These are phyloP conservation scores for Ophiocordyceps camponoti-floridani DNA, from an alignment of 2,329 filamentous ascomycete genomes.

Conservation along the genomic window DNA sequence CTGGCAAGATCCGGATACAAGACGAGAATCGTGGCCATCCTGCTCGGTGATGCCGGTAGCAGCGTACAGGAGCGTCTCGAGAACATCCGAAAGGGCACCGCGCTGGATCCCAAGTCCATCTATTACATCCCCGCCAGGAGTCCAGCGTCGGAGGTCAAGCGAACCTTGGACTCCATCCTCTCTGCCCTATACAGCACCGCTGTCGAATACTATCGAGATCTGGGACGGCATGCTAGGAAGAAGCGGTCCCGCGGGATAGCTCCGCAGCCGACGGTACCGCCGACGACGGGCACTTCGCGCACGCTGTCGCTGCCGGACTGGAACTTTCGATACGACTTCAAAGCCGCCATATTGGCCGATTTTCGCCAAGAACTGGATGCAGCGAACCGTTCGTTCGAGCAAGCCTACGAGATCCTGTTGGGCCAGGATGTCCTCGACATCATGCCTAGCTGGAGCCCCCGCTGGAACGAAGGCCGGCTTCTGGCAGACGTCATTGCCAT, in stretches of 20 bases:
- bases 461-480: slow-evolving; percentile 86
- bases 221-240: slow-evolving; percentile 79
- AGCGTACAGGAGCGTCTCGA: slow-evolving; percentile 52
- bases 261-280: slow-evolving; percentile 66
- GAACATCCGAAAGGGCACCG: slow-evolving; percentile 61
- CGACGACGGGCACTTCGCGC: slow-evolving; percentile 69
- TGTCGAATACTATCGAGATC: slow-evolving; percentile 81
- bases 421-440: slow-evolving; percentile 72
- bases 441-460: slow-evolving; percentile 74
- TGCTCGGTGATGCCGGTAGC: slow-evolving; percentile 14
- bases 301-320: slow-evolving; percentile 73
- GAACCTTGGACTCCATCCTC: slow-evolving; percentile 58
- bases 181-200: slow-evolving; percentile 54
- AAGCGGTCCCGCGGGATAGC: slow-evolving; percentile 68
- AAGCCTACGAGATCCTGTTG: slow-evolving; percentile 70
- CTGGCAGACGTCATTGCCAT: slow-evolving; percentile 68
- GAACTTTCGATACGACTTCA: slow-evolving; percentile 91
- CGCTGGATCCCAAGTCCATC: slow-evolving; percentile 66
- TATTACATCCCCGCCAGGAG: slow-evolving; percentile 68
- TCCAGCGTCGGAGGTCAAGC: slow-evolving; percentile 51
- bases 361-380: slow-evolving; percentile 86
- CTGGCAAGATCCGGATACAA: slow-evolving; percentile 57
- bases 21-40: slow-evolving; percentile 55
- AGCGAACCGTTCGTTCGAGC: slow-evolving; percentile 70
- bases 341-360: slow-evolving; percentile 76